phyloP scores from a whole-genome alignment of 2,329 filamentous ascomycete genomes.

The Apiospora koreana region DNA sequence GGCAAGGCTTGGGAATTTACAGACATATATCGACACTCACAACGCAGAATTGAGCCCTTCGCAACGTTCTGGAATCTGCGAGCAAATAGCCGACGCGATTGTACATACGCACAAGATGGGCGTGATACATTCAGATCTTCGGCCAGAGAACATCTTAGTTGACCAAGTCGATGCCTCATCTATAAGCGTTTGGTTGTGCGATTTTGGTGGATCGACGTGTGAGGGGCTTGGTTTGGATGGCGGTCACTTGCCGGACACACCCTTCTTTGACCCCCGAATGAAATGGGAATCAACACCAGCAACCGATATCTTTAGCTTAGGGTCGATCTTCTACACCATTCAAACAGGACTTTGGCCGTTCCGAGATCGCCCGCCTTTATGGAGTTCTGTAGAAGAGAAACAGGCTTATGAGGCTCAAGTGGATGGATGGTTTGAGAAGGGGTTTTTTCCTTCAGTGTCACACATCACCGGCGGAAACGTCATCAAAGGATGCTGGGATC shows the following conservation, averaged over 20 bases:
- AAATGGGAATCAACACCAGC: constrained; percentile 11
- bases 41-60: constrained; percentile 1
- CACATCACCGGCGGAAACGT: constrained; percentile 1
- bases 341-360: constrained; percentile 3
- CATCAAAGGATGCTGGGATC: constrained; percentile 4
- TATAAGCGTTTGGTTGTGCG: constrained; percentile 32
- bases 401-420: constrained; percentile 3
- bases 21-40: constrained; percentile 7
- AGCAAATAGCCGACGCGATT: constrained; percentile 31
- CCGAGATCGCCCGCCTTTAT: neutral
- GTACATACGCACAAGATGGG: constrained; percentile 30
- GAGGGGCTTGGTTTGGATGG: constrained; percentile 30
- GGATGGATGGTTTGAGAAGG: neutral
- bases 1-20: constrained; percentile 2
- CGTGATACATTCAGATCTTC: constrained; percentile 36
- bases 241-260: constrained; percentile 27
- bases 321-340: constrained; percentile 7
- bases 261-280: constrained; percentile 22
- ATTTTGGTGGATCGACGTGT: constrained; percentile 34
- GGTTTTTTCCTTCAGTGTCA: neutral
- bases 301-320: constrained; percentile 9
- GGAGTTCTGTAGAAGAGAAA: constrained; percentile 1
- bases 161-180: constrained; percentile 24
- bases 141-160: constrained; percentile 33
- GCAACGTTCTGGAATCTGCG: constrained; percentile 16